Percentiles rank a stretch among this genome's conserved stretches.
Conservation (phyloP, 257 asterid species). For the Solanum bulbocastanum region DNA sequence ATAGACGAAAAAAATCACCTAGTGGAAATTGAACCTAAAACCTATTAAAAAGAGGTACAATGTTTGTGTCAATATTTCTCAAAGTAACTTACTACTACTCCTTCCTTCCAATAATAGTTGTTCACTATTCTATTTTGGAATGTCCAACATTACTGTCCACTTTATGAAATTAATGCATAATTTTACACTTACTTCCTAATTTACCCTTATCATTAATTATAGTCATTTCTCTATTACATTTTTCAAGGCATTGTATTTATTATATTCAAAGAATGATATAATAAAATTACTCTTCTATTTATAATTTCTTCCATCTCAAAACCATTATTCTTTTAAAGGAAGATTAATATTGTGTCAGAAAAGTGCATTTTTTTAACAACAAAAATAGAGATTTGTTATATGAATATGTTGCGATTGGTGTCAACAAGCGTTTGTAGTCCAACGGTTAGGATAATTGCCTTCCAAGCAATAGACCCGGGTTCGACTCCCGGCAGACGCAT, state of each 20-base stretch:
- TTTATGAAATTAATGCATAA: background rate
- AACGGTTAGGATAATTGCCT: slow-evolving; percentile 98
- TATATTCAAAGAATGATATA: background rate
- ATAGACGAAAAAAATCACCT: too few relatives aligned
- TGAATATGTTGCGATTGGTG: too few relatives aligned
- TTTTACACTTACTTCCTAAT: background rate
- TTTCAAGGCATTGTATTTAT: too few relatives aligned
- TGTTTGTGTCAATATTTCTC: background rate
- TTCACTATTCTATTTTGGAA: background rate
- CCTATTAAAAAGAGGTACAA: background rate
- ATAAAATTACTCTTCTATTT: too few relatives aligned
- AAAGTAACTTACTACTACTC: background rate
- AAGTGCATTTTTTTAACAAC: background rate
- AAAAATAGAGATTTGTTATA: too few relatives aligned
- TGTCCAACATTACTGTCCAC: background rate
- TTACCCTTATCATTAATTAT: too few relatives aligned
- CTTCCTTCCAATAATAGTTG: background rate
- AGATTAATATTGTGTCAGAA: background rate
- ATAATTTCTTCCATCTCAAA: background rate
- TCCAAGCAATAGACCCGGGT: slow-evolving; percentile 99
- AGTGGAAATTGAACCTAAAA: too few relatives aligned
- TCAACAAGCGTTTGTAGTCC: slow-evolving; percentile 57
- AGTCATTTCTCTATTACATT: too few relatives aligned
- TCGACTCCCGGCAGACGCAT: slow-evolving; percentile 87
- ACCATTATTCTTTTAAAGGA: background rate